Evolutionary conservation across 2,329 filamentous ascomycete genomes (phyloP).

Genomic region (Annulohypoxylon truncatum): DNA sequence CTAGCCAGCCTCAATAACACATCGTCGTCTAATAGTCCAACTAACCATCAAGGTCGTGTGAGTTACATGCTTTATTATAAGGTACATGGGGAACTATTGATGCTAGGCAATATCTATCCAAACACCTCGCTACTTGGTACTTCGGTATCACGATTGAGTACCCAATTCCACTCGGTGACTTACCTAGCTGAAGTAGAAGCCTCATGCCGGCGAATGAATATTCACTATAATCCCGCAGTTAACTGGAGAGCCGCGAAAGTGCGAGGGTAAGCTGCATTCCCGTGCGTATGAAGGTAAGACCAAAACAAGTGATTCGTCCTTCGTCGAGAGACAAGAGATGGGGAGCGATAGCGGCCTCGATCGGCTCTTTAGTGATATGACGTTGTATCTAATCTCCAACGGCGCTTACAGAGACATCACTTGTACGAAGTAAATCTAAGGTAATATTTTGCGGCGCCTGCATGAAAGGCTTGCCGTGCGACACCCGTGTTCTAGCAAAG

Average conservation of each 20-base stretch:
- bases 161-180: neutral
- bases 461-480: constrained; percentile 13
- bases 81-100: neutral
- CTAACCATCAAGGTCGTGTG: constrained; percentile 15
- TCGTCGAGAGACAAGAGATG: neutral
- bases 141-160: neutral
- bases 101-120: neutral
- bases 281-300: neutral
- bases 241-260: neutral
- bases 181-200: neutral
- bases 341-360: neutral
- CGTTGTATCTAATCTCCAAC: constrained; percentile 18
- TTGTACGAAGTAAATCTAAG: constrained; percentile 5
- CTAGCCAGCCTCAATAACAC: constrained; percentile 8
- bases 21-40: constrained; percentile 22
- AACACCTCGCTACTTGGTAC: neutral
- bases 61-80: no score
- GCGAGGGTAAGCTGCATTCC: neutral
- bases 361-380: constrained; percentile 4
- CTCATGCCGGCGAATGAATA: neutral
- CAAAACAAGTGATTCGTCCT: neutral
- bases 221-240: neutral
- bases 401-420: constrained; percentile 18
- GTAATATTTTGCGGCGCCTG: constrained; percentile 21
- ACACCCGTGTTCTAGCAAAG: neutral